These are phyloP conservation scores for Babesia ovis DNA, from an alignment of 169 alveolate genomes.

Conservation along the genomic window DNA sequence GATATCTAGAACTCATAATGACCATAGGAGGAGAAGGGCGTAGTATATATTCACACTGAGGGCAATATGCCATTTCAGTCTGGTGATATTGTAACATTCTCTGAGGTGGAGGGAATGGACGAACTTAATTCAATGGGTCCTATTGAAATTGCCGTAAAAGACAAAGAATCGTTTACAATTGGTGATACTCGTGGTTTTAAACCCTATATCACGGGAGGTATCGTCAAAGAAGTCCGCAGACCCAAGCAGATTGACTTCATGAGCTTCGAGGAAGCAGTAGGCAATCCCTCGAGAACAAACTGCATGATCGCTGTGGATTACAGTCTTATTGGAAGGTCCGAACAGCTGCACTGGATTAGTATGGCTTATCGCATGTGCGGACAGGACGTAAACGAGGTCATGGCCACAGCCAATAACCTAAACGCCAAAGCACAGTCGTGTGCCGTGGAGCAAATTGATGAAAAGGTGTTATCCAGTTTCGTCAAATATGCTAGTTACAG, in stretches of 20 bases:
- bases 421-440: constrained; percentile 61
- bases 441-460: constrained; percentile 85
- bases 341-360: constrained; percentile 90
- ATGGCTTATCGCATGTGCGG: constrained; percentile 72
- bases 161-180: constrained; percentile 86
- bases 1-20: not conserved
- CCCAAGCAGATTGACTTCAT: constrained; percentile 84
- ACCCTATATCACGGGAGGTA: constrained; percentile 69
- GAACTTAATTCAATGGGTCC: constrained; percentile 91
- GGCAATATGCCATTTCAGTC: constrained; percentile 84
- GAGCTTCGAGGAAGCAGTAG: constrained; percentile 78
- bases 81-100: constrained; percentile 93
- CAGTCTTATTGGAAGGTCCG: constrained; percentile 94
- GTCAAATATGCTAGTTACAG: constrained; percentile 79
- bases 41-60: constrained; percentile 48
- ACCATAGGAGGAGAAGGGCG: constrained; percentile 52
- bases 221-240: constrained; percentile 87
- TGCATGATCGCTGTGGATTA: constrained; percentile 87
- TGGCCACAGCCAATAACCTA: constrained; percentile 62
- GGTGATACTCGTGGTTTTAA: constrained; percentile 86
- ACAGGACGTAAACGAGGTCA: constrained; percentile 27
- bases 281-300: constrained; percentile 81
- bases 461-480: constrained; percentile 79
- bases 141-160: constrained; percentile 83
- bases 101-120: constrained; percentile 96